Conservation (phyloP, 2,329 filamentous ascomycete genomes). For the Dothideomycetidae sp. region DNA sequence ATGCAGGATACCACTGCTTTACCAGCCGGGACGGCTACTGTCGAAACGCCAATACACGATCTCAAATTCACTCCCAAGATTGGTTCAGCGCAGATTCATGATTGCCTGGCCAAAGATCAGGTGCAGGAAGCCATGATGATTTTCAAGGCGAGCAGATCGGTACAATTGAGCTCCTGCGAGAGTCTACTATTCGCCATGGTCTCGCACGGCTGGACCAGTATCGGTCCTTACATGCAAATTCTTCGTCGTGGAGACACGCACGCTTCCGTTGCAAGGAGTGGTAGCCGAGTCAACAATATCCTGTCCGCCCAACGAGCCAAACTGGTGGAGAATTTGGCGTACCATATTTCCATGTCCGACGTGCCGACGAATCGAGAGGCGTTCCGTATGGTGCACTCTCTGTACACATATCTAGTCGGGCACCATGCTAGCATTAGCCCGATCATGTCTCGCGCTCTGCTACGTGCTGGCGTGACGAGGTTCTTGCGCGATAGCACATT, state of each 20-base stretch:
- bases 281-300: neutral
- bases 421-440: neutral
- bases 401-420: conserved; percentile 2
- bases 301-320: neutral
- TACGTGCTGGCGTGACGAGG: conserved; percentile 1
- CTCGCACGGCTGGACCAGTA: neutral
- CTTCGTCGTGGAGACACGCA: neutral
- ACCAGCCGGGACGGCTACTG: neutral
- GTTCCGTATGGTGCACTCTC: neutral
- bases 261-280: neutral
- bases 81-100: neutral
- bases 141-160: neutral
- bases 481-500: neutral
- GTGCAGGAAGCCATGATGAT: neutral
- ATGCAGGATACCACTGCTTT: neutral
- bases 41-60: neutral
- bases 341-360: conserved; percentile 1
- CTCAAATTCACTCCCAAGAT: neutral
- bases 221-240: neutral
- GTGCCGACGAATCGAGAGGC: conserved; percentile 1
- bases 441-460: conserved; percentile 2
- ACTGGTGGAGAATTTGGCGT: conserved; percentile 3
- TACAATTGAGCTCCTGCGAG: neutral
- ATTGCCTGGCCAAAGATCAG: neutral
- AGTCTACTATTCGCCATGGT: neutral